Percentiles rank a stretch among this genome's conserved stretches.
phyloP scores from a whole-genome alignment of 1,139 yeast genomes.

The Meyerozyma smithsonii region DNA sequence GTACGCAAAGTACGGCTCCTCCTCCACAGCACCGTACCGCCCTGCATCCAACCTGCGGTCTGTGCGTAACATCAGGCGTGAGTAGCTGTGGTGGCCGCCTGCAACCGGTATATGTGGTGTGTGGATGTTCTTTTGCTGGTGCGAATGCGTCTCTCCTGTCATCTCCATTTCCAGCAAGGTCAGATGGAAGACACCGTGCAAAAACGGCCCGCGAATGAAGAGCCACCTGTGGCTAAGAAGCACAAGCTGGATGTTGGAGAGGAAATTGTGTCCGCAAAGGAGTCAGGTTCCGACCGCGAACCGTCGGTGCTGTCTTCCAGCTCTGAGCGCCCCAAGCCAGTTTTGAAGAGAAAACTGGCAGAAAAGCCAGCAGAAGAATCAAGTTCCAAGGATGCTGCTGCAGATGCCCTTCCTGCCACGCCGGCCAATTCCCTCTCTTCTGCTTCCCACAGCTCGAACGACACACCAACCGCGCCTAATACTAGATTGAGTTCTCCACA shows the following conservation, averaged over 20 bases:
- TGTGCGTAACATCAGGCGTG: not conserved
- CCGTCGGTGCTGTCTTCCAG: not conserved
- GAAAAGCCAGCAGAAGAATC: not conserved
- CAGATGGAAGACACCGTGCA: not conserved
- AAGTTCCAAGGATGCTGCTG: not conserved
- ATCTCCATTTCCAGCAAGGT: not conserved
- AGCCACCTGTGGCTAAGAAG: not conserved
- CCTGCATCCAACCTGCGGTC: not conserved
- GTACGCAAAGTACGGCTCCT: constrained; percentile 1
- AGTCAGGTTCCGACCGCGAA: not conserved
- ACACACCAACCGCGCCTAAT: constrained; percentile 10
- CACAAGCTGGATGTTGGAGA: not conserved
- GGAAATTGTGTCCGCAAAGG: not conserved
- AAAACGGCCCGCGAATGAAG: not conserved
- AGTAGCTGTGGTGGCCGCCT: not conserved
- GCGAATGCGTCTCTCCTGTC: not conserved
- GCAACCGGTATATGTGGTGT: constrained; percentile 1
- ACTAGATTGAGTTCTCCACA: constrained; percentile 13
- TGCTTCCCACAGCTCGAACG: constrained; percentile 3
- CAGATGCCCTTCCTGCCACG: not conserved
- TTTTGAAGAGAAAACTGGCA: not conserved
- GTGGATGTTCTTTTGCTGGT: not conserved
- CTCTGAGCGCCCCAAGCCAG: not conserved
- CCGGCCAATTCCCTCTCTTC: constrained; percentile 2
- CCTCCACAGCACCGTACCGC: not conserved